Evolutionary conservation across 2,329 filamentous ascomycete genomes (phyloP).

Genomic region (Scopulariopsis brevicaulis): DNA sequence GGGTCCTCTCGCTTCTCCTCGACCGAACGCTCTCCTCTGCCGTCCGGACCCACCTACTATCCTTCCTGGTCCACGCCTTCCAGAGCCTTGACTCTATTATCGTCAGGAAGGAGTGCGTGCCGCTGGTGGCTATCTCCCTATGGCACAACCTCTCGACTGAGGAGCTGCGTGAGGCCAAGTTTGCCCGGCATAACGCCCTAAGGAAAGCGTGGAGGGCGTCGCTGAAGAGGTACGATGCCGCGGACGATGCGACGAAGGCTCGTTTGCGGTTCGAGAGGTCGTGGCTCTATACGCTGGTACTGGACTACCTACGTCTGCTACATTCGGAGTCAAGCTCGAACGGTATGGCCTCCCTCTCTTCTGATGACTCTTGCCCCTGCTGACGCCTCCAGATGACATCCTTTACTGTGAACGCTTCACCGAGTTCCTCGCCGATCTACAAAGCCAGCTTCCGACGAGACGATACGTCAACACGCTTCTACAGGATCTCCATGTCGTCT

Average conservation of each 20-base stretch:
- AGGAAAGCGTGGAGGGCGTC: slow-evolving; percentile 87
- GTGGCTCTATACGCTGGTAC: slow-evolving; percentile 78
- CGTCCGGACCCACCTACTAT: slow-evolving; percentile 73
- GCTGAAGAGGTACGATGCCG: slow-evolving; percentile 74
- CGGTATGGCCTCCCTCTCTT: slow-evolving; percentile 20
- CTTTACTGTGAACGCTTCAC: slow-evolving; percentile 87
- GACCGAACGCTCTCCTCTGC: slow-evolving; percentile 53
- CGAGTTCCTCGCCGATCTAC: slow-evolving; percentile 80
- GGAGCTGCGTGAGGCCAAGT: slow-evolving; percentile 55
- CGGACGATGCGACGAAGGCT: slow-evolving; percentile 68
- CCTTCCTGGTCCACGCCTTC: slow-evolving; percentile 83
- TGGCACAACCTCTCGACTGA: slow-evolving; percentile 90
- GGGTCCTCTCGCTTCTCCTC: slow-evolving; percentile 76
- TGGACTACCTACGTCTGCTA: slow-evolving; percentile 70
- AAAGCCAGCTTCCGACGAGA: slow-evolving; percentile 87
- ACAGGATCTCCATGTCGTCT: slow-evolving; percentile 72
- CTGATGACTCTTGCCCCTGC: slow-evolving; percentile 4
- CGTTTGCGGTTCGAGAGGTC: slow-evolving; percentile 81
- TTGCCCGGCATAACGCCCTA: slow-evolving; percentile 63
- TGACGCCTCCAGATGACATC: slow-evolving; percentile 44
- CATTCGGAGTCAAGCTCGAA: slow-evolving; percentile 42
- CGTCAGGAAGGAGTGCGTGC: slow-evolving; percentile 91
- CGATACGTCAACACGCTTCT: slow-evolving; percentile 86
- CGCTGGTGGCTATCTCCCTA: slow-evolving; percentile 84
- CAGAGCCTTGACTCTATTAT: slow-evolving; percentile 84